Base-by-base conservation (phyloP, 225 moss, liverwort and hornwort species). In the Asterella californica region DNA sequence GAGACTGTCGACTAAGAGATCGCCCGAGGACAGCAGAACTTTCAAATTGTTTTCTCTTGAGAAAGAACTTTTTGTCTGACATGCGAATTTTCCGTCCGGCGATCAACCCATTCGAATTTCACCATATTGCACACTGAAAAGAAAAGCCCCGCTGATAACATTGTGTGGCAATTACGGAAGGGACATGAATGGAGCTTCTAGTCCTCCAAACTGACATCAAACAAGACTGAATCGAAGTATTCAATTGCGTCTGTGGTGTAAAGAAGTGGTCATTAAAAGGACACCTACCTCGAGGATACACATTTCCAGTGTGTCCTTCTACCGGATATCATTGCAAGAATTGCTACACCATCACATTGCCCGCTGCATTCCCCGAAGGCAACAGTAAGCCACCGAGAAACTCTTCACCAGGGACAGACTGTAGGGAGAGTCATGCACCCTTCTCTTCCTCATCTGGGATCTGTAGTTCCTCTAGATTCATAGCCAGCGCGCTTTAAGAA, bases 281-380 rank as follows among this genome's bases (percentile, higher is more conserved):
- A 70, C 75, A 70, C 76, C 79, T 79, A 83, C 69, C 79, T 76
- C 70, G 80, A 80, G 62, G 71, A 80, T 79, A 60, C 75, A 70
- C 79, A 76, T 79, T 76, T 69, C 80, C 77, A 65, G 55, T 70
- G 63, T 80, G 80, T 80, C 53, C 62, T 55, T 29, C 67, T 84
- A 72, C 72, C 25, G 65, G 22, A 77, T 64, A 72, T 55, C 38
- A 53, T 80, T 33, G 24, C 65, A 65, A 70, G 24, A 54, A 38
- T 63, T 29, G 70, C 80, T 80, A 80, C 72, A 60, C 71, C 79
- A 74, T 47, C 70, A 38, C 48, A 59, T 49, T 61, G 25, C 80
- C 42, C 72, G 36, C 15, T n/a, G 71, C 47, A 59, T 72, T 73
- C 46, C 80, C 71, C 59, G 63, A 38, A 25, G 53, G 71, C 63